Conservation (phyloP, 306 rosid species). For the Fragaria iinumae region DNA sequence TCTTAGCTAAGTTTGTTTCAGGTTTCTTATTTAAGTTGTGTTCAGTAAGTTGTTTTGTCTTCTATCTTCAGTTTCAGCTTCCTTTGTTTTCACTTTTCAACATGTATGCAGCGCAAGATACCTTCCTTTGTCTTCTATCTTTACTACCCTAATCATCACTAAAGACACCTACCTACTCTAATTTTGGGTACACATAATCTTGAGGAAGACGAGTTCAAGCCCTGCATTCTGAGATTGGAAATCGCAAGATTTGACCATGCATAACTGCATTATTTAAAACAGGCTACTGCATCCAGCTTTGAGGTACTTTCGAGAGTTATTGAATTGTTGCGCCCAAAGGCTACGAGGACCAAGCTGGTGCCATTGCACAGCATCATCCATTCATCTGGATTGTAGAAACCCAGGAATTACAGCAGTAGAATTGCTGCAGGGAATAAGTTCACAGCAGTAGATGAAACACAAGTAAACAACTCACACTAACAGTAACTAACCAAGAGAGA, state of each 20-base stretch:
- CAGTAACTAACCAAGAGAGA: too few relatives aligned
- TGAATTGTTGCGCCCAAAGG: slow-evolving; percentile 76
- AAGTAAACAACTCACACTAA: too few relatives aligned
- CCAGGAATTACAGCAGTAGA: too few relatives aligned
- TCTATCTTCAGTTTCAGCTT: too few relatives aligned
- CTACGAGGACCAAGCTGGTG: slow-evolving; percentile 91
- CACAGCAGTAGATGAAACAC: too few relatives aligned
- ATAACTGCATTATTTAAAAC: slow-evolving; percentile 60
- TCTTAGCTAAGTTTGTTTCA: too few relatives aligned
- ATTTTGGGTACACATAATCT: slow-evolving; percentile 29
- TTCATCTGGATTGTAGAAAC: too few relatives aligned
- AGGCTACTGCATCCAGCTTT: slow-evolving; percentile 78
- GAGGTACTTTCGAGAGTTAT: slow-evolving; percentile 69
- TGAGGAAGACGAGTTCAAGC: slow-evolving; percentile 39
- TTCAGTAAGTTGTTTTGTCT: too few relatives aligned
- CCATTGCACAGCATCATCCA: slow-evolving; percentile 84
- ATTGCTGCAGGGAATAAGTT: too few relatives aligned
- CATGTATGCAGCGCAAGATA: too few relatives aligned
- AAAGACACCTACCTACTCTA: slow-evolving; percentile 15
- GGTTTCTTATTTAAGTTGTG: too few relatives aligned
- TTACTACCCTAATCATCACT: slow-evolving; percentile 10
- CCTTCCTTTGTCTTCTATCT: background rate
- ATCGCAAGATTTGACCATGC: slow-evolving; percentile 90
- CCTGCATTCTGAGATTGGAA: slow-evolving; percentile 28
- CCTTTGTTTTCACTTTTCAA: too few relatives aligned